phyloP scores from a whole-genome alignment of 176 grass and related monocot species.

The Oryza brachyantha region DNA sequence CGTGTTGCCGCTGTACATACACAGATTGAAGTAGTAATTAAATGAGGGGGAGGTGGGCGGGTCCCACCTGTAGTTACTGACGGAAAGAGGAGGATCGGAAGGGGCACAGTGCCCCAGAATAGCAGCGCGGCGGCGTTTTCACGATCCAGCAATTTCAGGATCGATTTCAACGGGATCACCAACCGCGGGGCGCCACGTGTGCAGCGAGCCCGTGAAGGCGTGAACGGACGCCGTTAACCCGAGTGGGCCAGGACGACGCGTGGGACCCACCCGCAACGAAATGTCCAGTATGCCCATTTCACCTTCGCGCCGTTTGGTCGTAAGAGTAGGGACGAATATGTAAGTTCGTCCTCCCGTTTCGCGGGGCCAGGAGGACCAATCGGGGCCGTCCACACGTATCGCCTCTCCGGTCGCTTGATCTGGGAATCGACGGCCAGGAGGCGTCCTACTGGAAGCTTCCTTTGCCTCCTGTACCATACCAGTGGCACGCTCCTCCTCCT shows the following conservation, averaged over 20 bases:
- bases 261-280: not conserved
- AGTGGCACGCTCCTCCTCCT: not conserved
- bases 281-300: not conserved
- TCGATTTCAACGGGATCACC: not conserved
- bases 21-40: not conserved
- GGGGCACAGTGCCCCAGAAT: constrained; percentile 16
- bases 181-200: not conserved
- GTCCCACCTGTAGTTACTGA: not conserved
- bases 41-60: not conserved
- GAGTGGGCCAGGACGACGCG: too few relatives aligned
- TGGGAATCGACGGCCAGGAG: constrained; percentile 9
- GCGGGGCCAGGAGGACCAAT: not conserved
- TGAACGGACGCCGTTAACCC: constrained; percentile 30
- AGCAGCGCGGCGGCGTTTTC: not conserved
- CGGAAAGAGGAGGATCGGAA: not conserved
- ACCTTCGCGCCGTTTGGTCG: not conserved
- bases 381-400: constrained; percentile 27
- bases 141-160: not conserved
- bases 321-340: not conserved
- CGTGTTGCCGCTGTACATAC: not conserved
- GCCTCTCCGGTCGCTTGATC: not conserved
- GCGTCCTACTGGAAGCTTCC: constrained; percentile 45
- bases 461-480: not conserved
- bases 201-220: not conserved
- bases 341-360: not conserved